Conservation (phyloP, 2,329 filamentous ascomycete species). For the Aschersonia sp. region DNA sequence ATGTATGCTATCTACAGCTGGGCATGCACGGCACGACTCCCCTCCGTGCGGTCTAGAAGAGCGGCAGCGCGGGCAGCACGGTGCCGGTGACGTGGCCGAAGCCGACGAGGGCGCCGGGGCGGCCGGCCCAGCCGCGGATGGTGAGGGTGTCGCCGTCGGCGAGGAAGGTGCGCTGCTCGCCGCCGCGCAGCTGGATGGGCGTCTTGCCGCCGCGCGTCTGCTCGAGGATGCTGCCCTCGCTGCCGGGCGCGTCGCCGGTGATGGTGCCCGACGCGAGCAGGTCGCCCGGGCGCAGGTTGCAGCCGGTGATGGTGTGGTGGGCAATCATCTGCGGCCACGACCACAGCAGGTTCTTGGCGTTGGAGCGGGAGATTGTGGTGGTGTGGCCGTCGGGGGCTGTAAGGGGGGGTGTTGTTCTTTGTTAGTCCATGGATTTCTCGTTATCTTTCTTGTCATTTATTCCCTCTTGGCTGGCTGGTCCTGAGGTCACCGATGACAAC, state of each 20-base stretch:
- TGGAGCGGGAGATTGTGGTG: slow-evolving; percentile 18
- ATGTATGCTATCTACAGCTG: not conserved
- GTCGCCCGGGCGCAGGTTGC: slow-evolving; percentile 60
- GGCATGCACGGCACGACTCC: not conserved
- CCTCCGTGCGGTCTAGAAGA: slow-evolving; percentile 11
- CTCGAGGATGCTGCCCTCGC: slow-evolving; percentile 58
- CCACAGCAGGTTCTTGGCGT: slow-evolving; percentile 44
- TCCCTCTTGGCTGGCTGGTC: too few relatives aligned
- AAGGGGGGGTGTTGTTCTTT: not conserved
- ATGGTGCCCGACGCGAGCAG: slow-evolving; percentile 70
- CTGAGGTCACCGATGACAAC: too few relatives aligned
- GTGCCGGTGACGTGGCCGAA: slow-evolving; percentile 60
- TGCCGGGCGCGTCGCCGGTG: slow-evolving; percentile 44
- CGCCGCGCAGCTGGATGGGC: slow-evolving; percentile 43
- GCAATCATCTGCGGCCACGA: slow-evolving; percentile 76
- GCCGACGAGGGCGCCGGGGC: slow-evolving; percentile 53
- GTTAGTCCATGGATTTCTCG: not conserved
- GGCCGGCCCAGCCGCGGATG: slow-evolving; percentile 51
- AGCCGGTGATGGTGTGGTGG: slow-evolving; percentile 67
- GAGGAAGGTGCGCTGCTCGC: slow-evolving; percentile 55
- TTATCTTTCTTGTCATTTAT: not conserved
- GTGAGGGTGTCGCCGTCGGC: slow-evolving; percentile 60
- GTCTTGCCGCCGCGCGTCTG: slow-evolving; percentile 56
- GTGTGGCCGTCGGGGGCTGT: slow-evolving; percentile 17
- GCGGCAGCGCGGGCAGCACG: slow-evolving; percentile 26